phyloP scores from a whole-genome alignment of 768 basidiomycete genomes.

The Suillus occidentalis region DNA sequence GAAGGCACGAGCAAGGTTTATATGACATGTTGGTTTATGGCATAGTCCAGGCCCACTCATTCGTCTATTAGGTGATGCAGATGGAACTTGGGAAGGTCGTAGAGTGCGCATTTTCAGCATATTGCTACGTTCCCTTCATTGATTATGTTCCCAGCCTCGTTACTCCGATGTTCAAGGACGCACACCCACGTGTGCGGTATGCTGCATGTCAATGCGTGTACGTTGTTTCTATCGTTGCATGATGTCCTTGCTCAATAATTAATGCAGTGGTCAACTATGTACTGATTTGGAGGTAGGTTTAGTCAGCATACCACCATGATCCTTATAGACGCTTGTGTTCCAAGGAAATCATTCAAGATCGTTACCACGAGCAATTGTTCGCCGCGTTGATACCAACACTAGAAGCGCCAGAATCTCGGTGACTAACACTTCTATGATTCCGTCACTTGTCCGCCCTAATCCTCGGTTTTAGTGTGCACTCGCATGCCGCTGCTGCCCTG shows the following conservation, averaged over 20 bases:
- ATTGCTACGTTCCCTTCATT: background rate
- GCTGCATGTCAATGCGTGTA: conserved; percentile 88
- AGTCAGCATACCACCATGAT: background rate
- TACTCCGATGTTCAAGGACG: conserved; percentile 73
- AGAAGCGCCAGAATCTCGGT: conserved; percentile 76
- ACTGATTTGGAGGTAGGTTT: conserved; percentile 76
- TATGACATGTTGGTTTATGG: background rate
- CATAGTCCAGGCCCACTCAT: conserved; percentile 6
- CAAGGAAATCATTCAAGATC: conserved; percentile 76
- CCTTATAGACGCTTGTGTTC: background rate
- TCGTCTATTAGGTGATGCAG: conserved; percentile 59
- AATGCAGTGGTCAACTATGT: conserved; percentile 76
- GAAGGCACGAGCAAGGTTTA: conserved; percentile 77
- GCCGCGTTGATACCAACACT: conserved; percentile 69
- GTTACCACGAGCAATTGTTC: conserved; percentile 68
- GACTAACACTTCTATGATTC: conserved; percentile 11
- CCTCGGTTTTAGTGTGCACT: conserved; percentile 60
- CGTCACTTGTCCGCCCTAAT: conserved; percentile 7
- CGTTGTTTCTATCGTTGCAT: conserved; percentile 27
- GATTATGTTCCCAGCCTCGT: conserved; percentile 52
- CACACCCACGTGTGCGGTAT: conserved; percentile 69
- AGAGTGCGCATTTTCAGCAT: conserved; percentile 51
- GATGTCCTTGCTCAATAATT: conserved; percentile 5
- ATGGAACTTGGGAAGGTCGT: conserved; percentile 82
- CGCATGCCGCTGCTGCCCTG: conserved; percentile 83